A percentile compares a stretch with the other conserved stretches of the same genome.
phyloP scores from a whole-genome alignment of 257 asterid genomes.

The Primulina tabacum region DNA sequence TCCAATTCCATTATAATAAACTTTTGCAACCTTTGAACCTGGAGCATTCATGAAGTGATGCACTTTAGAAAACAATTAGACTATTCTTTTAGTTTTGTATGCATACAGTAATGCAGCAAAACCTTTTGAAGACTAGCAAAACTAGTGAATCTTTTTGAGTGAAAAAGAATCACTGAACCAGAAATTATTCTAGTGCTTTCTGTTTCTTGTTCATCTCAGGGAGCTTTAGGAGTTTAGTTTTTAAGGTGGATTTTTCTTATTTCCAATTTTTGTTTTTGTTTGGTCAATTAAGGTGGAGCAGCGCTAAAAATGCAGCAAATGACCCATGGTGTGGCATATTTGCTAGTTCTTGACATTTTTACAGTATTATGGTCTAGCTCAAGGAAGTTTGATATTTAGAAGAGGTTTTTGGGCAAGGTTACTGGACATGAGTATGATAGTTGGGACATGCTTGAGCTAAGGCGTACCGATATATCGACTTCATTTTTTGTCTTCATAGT shows the following conservation, averaged over 20 bases:
- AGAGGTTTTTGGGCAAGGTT: conserved; percentile 29
- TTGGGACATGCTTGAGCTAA: conserved; percentile 82
- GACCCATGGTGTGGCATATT: conserved; percentile 2
- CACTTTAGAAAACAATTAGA: conserved; percentile 12
- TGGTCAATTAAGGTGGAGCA: conserved; percentile 22
- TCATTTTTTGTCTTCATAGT: conserved; percentile 59
- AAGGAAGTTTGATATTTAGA: conserved; percentile 30
- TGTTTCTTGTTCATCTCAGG: background rate
- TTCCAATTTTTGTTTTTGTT: conserved; percentile 18
- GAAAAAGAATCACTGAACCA: background rate
- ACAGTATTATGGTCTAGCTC: conserved; percentile 24
- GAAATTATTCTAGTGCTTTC: background rate
- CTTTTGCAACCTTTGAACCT: conserved; percentile 16
- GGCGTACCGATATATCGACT: conserved; percentile 64
- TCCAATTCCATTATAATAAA: background rate
- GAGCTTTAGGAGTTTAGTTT: background rate
- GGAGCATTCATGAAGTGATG: conserved; percentile 4
- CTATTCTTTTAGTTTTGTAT: background rate
- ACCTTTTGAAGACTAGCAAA: background rate
- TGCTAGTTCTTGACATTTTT: conserved; percentile 3
- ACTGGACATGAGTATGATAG: conserved; percentile 65
- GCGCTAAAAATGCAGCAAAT: conserved; percentile 18
- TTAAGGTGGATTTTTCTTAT: background rate
- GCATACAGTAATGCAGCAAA: conserved; percentile 3
- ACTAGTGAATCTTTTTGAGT: conserved; percentile 7